Conservation (phyloP, 192 early-diverging fungal genomes). For the Backusella luteola region DNA sequence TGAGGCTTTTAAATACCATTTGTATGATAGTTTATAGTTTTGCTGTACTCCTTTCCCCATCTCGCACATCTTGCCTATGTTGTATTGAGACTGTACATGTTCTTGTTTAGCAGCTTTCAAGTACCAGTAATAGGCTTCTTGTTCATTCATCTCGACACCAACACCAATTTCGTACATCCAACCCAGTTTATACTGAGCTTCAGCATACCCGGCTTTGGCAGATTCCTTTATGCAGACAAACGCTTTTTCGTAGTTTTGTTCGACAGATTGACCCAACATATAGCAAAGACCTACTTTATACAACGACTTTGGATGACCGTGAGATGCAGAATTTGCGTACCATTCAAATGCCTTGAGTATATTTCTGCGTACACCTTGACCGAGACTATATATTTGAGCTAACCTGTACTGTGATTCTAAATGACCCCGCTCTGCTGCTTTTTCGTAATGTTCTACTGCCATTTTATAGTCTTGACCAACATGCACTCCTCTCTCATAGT, state of each 20-base stretch:
- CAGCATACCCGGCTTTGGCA: slow-evolving; percentile 61
- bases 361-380: slow-evolving; percentile 56
- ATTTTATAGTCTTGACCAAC: slow-evolving; percentile 43
- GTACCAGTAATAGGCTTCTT: slow-evolving; percentile 62
- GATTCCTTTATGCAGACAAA: slow-evolving; percentile 65
- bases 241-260: slow-evolving; percentile 40
- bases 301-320: slow-evolving; percentile 77
- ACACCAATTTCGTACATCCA: slow-evolving; percentile 76
- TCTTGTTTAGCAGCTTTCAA: slow-evolving; percentile 47
- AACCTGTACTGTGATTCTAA: slow-evolving; percentile 58
- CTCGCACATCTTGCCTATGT: slow-evolving; percentile 55
- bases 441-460: slow-evolving; percentile 55
- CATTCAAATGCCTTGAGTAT: slow-evolving; percentile 53
- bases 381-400: slow-evolving; percentile 78
- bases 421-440: slow-evolving; percentile 51
- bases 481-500: slow-evolving; percentile 57
- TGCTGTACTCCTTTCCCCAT: slow-evolving; percentile 53
- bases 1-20: slow-evolving; percentile 64
- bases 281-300: slow-evolving; percentile 80
- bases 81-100: slow-evolving; percentile 48
- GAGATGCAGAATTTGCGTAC: slow-evolving; percentile 65
- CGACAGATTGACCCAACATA: slow-evolving; percentile 65
- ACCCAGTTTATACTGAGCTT: slow-evolving; percentile 65
- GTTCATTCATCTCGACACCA: slow-evolving; percentile 62
- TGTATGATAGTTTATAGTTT: slow-evolving; percentile 46